These are phyloP conservation scores for Pseudotsuga menziesii DNA, from an alignment of 75 land plant genomes.

Conservation along the genomic window DNA sequence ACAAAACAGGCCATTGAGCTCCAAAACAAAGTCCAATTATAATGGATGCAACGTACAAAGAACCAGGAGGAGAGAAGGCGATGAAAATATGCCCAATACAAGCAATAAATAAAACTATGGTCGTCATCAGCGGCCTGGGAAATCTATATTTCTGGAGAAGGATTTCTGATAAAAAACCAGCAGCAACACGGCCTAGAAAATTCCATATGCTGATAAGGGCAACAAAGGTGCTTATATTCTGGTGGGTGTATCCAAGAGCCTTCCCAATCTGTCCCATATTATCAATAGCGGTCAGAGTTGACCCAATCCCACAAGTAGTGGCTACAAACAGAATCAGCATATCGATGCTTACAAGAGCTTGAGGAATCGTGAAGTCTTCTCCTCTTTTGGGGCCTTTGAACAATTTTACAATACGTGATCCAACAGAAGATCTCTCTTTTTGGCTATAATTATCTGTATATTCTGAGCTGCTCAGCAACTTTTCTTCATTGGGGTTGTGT, in stretches of 20 bases:
- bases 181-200: constrained; percentile 37
- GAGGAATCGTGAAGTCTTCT: constrained; percentile 46
- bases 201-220: constrained; percentile 69
- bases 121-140: constrained; percentile 22
- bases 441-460: no score
- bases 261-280: constrained; percentile 48
- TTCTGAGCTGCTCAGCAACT: not conserved
- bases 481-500: not conserved
- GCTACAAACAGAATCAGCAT: constrained; percentile 11
- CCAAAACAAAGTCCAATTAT: constrained; percentile 57
- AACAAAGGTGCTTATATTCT: constrained; percentile 36
- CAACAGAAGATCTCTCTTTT: not conserved
- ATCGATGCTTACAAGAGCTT: constrained; percentile 52
- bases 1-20: constrained; percentile 44
- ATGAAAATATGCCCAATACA: constrained; percentile 32
- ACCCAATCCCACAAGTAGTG: constrained; percentile 42
- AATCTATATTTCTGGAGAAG: constrained; percentile 25
- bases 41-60: constrained; percentile 46
- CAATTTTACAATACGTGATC: constrained; percentile 12
- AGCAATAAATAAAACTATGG: constrained; percentile 12
- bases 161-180: constrained; percentile 53
- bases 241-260: constrained; percentile 39
- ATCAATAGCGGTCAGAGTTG: constrained; percentile 41
- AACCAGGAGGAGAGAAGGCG: constrained; percentile 28
- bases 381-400: constrained; percentile 37